Conservation (phyloP, 2,329 filamentous ascomycete species). For the Colletotrichum sp. region DNA sequence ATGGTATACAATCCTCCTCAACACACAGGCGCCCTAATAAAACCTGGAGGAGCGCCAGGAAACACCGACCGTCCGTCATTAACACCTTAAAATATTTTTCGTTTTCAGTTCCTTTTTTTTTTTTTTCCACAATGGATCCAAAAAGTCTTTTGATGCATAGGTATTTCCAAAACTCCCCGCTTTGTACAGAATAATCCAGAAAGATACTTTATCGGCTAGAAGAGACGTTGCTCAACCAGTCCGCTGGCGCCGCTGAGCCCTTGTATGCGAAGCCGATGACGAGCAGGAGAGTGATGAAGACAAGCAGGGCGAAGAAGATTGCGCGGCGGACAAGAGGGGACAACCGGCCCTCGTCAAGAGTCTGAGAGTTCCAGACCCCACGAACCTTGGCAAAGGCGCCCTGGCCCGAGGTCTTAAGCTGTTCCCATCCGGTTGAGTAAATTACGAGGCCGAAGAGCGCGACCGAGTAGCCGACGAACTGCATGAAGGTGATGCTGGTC, state of each 20-base stretch:
- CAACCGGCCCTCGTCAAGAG: conserved; percentile 24
- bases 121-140: background rate
- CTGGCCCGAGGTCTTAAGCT: conserved; percentile 25
- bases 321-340: conserved; percentile 26
- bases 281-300: conserved; percentile 24
- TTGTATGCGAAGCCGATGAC: conserved; percentile 22
- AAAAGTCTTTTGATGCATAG: background rate
- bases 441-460: conserved; percentile 60
- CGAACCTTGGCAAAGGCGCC: conserved; percentile 16
- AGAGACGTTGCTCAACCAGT: conserved; percentile 4
- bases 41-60: background rate
- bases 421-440: conserved; percentile 50
- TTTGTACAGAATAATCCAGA: background rate
- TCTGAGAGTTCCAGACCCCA: conserved; percentile 20
- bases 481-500: conserved; percentile 72
- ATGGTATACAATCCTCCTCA: background rate
- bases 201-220: background rate
- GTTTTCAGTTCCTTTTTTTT: background rate
- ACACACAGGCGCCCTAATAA: background rate
- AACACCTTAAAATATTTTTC: background rate
- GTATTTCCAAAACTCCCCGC: background rate
- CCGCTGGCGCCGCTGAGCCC: conserved; percentile 1
- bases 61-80: background rate
- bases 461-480: conserved; percentile 79
- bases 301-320: conserved; percentile 18